Percentiles rank a stretch among this genome's conserved stretches.
phyloP scores from a whole-genome alignment of 2,329 filamentous ascomycete genomes.

The Parastagonospora nodorum region DNA sequence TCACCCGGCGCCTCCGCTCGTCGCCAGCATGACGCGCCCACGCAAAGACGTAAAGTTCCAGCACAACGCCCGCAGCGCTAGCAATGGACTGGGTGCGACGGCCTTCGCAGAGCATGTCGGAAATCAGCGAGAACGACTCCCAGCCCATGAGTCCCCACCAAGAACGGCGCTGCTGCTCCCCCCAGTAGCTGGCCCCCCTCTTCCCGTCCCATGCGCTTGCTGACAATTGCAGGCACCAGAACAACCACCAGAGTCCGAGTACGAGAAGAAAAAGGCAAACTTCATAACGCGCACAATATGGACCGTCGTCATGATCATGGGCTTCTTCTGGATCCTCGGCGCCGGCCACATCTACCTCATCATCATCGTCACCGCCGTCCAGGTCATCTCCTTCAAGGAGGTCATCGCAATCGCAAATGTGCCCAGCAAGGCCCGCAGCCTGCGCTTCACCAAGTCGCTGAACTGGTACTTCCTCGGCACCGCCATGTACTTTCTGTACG shows the following conservation, averaged over 20 bases:
- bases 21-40: conserved; percentile 44
- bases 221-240: conserved; percentile 43
- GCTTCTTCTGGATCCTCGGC: conserved; percentile 91
- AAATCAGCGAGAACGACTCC: conserved; percentile 66
- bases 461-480: conserved; percentile 99
- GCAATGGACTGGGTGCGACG: conserved; percentile 60
- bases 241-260: conserved; percentile 65
- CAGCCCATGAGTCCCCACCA: conserved; percentile 58
- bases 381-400: conserved; percentile 98
- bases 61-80: conserved; percentile 51
- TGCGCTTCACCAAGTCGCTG: conserved; percentile 92
- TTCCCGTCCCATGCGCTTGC: conserved; percentile 4
- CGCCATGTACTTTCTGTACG: conserved; percentile 99
- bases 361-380: conserved; percentile 86
- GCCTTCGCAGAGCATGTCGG: conserved; percentile 72
- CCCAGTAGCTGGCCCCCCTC: conserved; percentile 9
- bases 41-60: conserved; percentile 66
- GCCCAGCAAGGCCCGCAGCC: conserved; percentile 84
- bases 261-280: conserved; percentile 98
- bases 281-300: conserved; percentile 97
- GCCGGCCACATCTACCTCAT: conserved; percentile 98
- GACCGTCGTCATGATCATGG: conserved; percentile 95
- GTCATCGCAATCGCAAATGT: conserved; percentile 98
- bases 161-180: conserved; percentile 44
- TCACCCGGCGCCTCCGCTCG: conserved; percentile 10